Conservation (phyloP, 768 basidiomycete species). For the Termitomyces sp. region DNA sequence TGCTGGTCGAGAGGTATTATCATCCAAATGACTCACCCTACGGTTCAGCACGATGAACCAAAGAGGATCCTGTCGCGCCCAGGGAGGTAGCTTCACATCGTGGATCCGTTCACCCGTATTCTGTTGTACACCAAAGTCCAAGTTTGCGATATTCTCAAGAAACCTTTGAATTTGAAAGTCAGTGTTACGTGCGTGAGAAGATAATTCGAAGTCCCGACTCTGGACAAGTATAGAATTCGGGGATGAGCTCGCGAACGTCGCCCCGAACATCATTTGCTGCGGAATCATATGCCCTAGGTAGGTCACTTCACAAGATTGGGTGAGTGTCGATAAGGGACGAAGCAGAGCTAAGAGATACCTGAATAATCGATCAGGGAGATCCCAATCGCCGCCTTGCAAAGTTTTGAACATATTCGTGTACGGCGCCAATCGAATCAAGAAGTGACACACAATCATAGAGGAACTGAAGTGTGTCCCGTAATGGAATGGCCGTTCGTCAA, state of each 20-base stretch:
- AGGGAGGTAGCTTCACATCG: slow-evolving; percentile 84
- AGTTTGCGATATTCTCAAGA: slow-evolving; percentile 71
- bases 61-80: slow-evolving; percentile 83
- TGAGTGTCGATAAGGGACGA: background rate
- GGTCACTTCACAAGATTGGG: slow-evolving; percentile 43
- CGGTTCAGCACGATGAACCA: slow-evolving; percentile 81
- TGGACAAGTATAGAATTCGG: slow-evolving; percentile 83
- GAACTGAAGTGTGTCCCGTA: slow-evolving; percentile 96
- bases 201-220: slow-evolving; percentile 45
- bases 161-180: slow-evolving; percentile 48
- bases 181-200: background rate
- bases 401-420: slow-evolving; percentile 97
- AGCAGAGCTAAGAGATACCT: slow-evolving; percentile 37
- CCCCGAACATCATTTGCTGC: slow-evolving; percentile 84
- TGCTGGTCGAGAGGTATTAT: background rate
- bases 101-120: slow-evolving; percentile 77
- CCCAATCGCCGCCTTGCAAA: slow-evolving; percentile 91
- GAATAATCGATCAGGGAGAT: slow-evolving; percentile 85
- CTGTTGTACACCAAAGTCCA: slow-evolving; percentile 77
- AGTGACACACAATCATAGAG: slow-evolving; percentile 96
- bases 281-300: slow-evolving; percentile 79
- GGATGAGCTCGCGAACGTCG: slow-evolving; percentile 91
- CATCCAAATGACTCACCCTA: slow-evolving; percentile 35
- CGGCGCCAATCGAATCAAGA: slow-evolving; percentile 83
- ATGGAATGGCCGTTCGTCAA: slow-evolving; percentile 86